Evolutionary conservation across 495 filamentous ascomycete genomes (phyloP).

Genomic region (Xanthoparmelia taractica): DNA sequence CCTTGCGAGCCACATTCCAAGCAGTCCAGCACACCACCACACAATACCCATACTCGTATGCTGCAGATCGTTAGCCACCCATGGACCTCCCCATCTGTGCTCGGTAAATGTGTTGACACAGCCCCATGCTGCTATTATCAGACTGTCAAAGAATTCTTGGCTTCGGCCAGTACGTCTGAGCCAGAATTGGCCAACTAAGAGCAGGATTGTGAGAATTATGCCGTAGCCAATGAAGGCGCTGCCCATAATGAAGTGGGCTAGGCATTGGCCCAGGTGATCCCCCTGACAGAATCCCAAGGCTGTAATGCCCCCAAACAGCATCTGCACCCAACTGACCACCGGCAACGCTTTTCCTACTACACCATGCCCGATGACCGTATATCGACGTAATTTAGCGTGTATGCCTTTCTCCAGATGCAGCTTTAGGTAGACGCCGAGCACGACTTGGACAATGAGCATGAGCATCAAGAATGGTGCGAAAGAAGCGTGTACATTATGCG

Average conservation of each 20-base stretch:
- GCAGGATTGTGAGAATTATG: conserved; percentile 74
- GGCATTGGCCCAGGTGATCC: conserved; percentile 87
- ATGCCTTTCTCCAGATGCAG: conserved; percentile 79
- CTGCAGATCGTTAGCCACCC: conserved; percentile 94
- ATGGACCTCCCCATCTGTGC: conserved; percentile 81
- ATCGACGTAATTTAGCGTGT: conserved; percentile 65
- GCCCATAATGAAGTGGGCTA: conserved; percentile 98
- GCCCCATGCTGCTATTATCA: conserved; percentile 88
- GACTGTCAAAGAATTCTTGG: conserved; percentile 95
- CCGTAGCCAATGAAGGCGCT: conserved; percentile 93
- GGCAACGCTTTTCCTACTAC: conserved; percentile 82
- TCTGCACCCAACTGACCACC: conserved; percentile 82
- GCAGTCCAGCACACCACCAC: conserved; percentile 90
- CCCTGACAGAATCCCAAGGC: conserved; percentile 87
- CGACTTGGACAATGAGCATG: conserved; percentile 66
- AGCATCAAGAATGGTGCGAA: conserved; percentile 77
- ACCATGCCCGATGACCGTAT: conserved; percentile 66
- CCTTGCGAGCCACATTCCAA: conserved; percentile 86
- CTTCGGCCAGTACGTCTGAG: conserved; percentile 73
- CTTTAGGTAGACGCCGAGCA: conserved; percentile 78
- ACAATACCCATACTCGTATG: conserved; percentile 96
- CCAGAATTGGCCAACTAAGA: conserved; percentile 85
- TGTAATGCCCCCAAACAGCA: conserved; percentile 94
- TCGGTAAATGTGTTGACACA: conserved; percentile 98
- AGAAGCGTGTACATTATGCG: conserved; percentile 70